Conservation (phyloP, 345 rosid species). For the Populus pruinosa region DNA sequence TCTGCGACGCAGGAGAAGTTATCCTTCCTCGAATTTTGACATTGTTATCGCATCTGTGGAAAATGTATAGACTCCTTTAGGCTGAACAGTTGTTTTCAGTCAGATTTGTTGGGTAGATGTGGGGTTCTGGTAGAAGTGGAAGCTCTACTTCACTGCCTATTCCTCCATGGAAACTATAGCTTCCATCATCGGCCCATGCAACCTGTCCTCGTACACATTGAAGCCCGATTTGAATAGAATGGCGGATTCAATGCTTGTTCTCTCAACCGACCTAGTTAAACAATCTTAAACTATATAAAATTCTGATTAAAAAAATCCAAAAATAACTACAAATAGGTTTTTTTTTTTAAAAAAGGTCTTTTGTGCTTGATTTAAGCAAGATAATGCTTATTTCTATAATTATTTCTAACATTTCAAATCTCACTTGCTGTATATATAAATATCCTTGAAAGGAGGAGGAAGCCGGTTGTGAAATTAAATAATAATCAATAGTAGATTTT, state of each 20-base stretch:
- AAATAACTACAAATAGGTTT: too few species aligned
- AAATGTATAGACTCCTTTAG: not conserved
- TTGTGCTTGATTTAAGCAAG: too few species aligned
- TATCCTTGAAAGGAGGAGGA: too few species aligned
- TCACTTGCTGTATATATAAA: too few species aligned
- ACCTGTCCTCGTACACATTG: not conserved
- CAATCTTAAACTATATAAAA: too few species aligned
- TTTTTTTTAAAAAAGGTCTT: too few species aligned
- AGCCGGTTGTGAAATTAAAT: too few species aligned
- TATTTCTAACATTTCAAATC: too few species aligned
- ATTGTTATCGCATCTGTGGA: not conserved
- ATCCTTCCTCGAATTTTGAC: not conserved
- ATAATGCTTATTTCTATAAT: too few species aligned
- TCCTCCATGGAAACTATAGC: not conserved
- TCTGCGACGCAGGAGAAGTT: not conserved
- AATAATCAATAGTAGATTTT: too few species aligned
- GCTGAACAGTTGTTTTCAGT: not conserved
- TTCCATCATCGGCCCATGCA: not conserved
- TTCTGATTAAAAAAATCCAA: too few species aligned
- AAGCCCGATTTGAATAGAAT: conserved; percentile 1
- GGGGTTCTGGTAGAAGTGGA: not conserved
- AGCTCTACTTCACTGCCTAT: not conserved
- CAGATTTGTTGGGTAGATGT: not conserved
- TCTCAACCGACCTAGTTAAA: too few species aligned
- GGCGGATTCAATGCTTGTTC: not conserved